phyloP scores from a whole-genome alignment of 2,329 filamentous ascomycete genomes.

The Colletotrichum filicis region DNA sequence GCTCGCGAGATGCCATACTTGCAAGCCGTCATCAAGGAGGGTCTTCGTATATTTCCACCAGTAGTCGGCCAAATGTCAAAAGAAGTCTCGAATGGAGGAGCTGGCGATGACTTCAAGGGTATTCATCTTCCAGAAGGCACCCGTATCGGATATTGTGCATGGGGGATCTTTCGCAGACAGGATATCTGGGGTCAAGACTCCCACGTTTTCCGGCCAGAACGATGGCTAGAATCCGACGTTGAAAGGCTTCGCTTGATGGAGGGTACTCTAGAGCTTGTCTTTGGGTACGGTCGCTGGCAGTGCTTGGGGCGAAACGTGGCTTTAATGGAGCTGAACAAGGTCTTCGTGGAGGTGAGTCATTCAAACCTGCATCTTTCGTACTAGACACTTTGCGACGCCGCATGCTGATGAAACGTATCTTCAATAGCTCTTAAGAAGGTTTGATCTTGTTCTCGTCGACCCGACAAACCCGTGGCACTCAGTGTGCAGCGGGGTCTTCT shows the following conservation, averaged over 20 bases:
- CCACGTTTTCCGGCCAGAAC: slow-evolving; percentile 31
- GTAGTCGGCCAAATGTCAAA: slow-evolving; percentile 51
- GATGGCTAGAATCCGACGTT: slow-evolving; percentile 36
- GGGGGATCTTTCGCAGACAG: slow-evolving; percentile 43
- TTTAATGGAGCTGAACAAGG: slow-evolving; percentile 48
- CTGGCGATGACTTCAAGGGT: slow-evolving; percentile 47
- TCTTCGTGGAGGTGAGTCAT: slow-evolving; percentile 44
- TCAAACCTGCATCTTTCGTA: background rate
- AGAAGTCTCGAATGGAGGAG: slow-evolving; percentile 47
- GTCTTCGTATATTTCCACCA: slow-evolving; percentile 51
- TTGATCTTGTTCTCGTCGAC: no score
- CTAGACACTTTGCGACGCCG: no score
- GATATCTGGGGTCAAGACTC: slow-evolving; percentile 31
- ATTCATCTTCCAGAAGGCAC: slow-evolving; percentile 47
- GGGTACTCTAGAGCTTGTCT: slow-evolving; percentile 49
- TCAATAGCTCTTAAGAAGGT: no score
- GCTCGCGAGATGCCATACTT: slow-evolving; percentile 55
- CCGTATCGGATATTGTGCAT: slow-evolving; percentile 46
- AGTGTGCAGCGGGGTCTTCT: no score
- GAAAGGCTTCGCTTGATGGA: slow-evolving; percentile 49
- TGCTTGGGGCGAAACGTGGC: slow-evolving; percentile 53
- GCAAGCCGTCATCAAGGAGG: slow-evolving; percentile 63
- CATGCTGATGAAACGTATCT: no score
- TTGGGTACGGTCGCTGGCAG: slow-evolving; percentile 51
- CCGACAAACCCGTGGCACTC: no score